Base-by-base conservation (phyloP, 2,329 filamentous ascomycete species). In the Pseudocercospora macadamiae region DNA sequence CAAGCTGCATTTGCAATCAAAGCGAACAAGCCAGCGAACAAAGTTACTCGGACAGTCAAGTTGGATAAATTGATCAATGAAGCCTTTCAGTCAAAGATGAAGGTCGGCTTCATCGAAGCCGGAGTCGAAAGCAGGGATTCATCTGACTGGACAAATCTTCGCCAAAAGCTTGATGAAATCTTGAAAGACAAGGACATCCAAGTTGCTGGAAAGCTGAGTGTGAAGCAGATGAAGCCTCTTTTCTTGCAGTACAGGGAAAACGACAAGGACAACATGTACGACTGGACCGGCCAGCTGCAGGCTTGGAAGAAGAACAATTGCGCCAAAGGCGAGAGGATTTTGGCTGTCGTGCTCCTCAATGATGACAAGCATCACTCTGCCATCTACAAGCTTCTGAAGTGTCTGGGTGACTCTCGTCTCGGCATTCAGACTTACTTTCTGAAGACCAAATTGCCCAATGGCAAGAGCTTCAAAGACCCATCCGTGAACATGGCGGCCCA, bases 351-450 rank as follows among this genome's bases (percentile, higher is more conserved):
- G 10, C 36, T 57, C 18, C 47, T 57, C 10, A 36, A 36, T 14
- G 36, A 57, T 28, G 26, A 49, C 7, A 12, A 14, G 14, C n/a
- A 51, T 28, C 45, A 56, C 18, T n/a, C 47, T 30, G 23, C 10
- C 30, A 39, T 49, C 21, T 57, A 57, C 25, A 34, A 45, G n/a
- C 19, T 23, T 10, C 9, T 57, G 23, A 57, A 57, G 34, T 23
- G 47, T 18, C 16, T 57, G 10, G 45, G 19, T 18, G 54, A 57
- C 21, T 30, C 34, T 16, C 23, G 39, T 9, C 7, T 57, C 16
- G 54, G 54, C n/a, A 28, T 57, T n/a, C 32, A 45, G 36, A 49
- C 47, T 19, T 57, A 51, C 25, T 57, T 51, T 7, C n/a, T 51
- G 23, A 51, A 47, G 36, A 18, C 26, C 21, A 34, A 51, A 34